A percentile compares a stretch with the other conserved stretches of the same genome.
Conservation (phyloP, 2,329 filamentous ascomycete species). For the Colletotrichum godetiae region DNA sequence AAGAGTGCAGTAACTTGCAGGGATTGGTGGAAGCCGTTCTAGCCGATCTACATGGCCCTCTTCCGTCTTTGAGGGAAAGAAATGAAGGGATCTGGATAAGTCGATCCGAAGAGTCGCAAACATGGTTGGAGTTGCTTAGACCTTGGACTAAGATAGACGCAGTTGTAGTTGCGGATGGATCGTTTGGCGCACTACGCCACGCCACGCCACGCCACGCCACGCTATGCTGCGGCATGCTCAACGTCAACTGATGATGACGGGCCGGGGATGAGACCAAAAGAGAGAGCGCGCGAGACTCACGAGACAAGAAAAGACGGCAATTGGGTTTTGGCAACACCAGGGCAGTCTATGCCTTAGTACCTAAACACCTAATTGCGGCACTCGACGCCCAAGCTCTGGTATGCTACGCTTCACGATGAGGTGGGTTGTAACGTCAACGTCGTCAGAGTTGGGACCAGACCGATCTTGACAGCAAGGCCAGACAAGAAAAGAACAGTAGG, state of each 20-base stretch:
- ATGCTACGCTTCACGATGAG: neutral
- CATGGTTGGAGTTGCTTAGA: neutral
- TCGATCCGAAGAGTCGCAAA: constrained; percentile 20
- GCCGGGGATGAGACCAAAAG: neutral
- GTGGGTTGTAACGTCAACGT: neutral
- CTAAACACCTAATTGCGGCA: neutral
- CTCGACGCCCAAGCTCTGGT: neutral
- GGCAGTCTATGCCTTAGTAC: neutral
- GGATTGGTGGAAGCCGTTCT: constrained; percentile 10
- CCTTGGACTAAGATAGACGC: neutral
- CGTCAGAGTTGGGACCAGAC: neutral
- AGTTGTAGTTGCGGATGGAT: neutral
- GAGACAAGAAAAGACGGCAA: neutral
- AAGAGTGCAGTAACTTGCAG: neutral
- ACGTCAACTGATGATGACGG: constrained; percentile 30
- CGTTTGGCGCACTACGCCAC: neutral
- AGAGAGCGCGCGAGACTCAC: neutral
- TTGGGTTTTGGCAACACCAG: constrained; percentile 6
- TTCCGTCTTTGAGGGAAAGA: constrained; percentile 8
- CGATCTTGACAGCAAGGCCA: constrained; percentile 1
- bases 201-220: neutral
- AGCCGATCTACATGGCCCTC: neutral
- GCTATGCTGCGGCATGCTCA: constrained; percentile 4
- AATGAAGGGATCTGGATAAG: constrained; percentile 25
- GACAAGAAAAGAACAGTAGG: constrained; percentile 10